Conservation (phyloP, 441 rosid species). For the Populus trichocarpa region DNA sequence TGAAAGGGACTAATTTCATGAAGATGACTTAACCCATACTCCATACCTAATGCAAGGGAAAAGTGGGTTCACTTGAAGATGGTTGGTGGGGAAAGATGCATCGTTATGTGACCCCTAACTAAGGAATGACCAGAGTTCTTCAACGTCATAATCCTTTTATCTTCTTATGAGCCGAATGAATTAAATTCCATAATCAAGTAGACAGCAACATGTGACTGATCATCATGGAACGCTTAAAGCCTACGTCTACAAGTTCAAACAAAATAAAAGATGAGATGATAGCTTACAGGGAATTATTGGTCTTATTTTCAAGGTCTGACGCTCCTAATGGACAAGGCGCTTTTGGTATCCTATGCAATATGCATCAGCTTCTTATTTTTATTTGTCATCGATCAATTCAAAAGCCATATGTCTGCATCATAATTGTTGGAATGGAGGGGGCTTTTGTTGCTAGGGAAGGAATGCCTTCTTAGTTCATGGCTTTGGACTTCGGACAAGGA, state of each 20-base stretch:
- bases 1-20: slow-evolving; percentile 24
- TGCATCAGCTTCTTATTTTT: neutral
- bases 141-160: neutral
- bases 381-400: neutral
- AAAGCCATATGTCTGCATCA: neutral
- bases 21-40: slow-evolving; percentile 33
- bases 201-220: neutral
- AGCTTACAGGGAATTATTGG: neutral
- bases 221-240: no score
- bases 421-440: neutral
- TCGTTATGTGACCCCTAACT: neutral
- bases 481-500: no score
- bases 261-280: neutral
- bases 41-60: slow-evolving; percentile 34
- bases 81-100: slow-evolving; percentile 18
- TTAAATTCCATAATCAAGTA: neutral
- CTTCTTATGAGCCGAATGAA: neutral
- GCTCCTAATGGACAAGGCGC: neutral
- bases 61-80: slow-evolving; percentile 24
- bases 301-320: neutral
- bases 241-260: no score
- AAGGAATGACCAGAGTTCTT: neutral
- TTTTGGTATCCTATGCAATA: neutral
- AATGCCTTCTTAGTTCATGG: no score
- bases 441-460: no score